Evolutionary conservation across 1,284 basidiomycete species (phyloP).

Genomic region (Ceratobasidium sp.): DNA sequence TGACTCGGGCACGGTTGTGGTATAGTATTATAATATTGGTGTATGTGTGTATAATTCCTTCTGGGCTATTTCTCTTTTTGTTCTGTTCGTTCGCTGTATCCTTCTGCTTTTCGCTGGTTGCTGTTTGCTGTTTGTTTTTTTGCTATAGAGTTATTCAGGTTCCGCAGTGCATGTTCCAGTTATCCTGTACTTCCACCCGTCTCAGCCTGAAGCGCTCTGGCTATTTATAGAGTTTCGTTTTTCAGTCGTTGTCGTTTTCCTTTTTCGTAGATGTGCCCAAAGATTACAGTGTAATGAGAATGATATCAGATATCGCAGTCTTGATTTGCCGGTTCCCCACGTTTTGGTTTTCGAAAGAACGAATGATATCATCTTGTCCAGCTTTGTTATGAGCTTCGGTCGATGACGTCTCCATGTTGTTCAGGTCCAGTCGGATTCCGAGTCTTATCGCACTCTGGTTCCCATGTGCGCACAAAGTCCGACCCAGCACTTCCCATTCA

Average conservation of each 20-base stretch:
- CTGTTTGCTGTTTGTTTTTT: not conserved
- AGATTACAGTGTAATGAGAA: no score
- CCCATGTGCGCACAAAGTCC: no score
- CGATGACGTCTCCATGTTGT: no score
- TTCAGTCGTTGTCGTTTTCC: not conserved
- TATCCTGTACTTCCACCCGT: constrained; percentile 3
- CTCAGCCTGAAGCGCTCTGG: constrained; percentile 32
- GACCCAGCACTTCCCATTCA: no score
- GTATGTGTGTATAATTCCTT: constrained; percentile 7
- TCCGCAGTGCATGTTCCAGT: not conserved
- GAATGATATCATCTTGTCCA: no score
- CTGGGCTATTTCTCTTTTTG: constrained; percentile 27
- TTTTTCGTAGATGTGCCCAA: constrained; percentile 13
- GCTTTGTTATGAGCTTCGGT: no score
- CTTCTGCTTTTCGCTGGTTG: constrained; percentile 4
- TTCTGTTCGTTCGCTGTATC: constrained; percentile 35
- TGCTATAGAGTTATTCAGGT: constrained; percentile 22
- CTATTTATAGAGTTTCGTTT: constrained; percentile 27
- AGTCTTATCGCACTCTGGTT: no score
- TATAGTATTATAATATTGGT: not conserved
- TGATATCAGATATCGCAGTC: no score
- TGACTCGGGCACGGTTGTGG: not conserved
- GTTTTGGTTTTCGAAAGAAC: no score
- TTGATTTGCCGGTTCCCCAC: no score
- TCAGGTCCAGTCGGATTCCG: no score